Evolutionary conservation across 179 eudicot genomes (phyloP), one percentile per base, ranked within the genome.

Genomic region (Silene coronaria): DNA sequence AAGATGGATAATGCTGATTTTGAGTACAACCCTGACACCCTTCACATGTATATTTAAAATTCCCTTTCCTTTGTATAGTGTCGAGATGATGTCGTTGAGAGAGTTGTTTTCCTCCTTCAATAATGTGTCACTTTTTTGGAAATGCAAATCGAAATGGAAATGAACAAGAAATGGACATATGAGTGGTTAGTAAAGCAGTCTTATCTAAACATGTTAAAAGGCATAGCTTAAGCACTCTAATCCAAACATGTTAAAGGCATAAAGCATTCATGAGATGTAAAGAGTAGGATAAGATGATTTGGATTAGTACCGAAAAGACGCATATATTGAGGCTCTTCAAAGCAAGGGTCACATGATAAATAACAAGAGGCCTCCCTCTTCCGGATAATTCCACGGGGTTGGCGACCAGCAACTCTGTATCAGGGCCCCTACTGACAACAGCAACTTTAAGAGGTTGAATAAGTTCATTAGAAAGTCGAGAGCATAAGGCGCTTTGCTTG

Each of bases 371-470:
- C 72, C 98, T 89, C 6, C 98, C 98, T 79, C 85, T 89, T 60
- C 98, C 93, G 26, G 93, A 93, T 75, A 93, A 79, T 76, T 93
- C 98, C 28, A 93, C 92, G 7, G 97, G 98, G 75, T 93, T 93
- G 46, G 96, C 95, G 17, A 93, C 98, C 62, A 91, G 84, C 79
- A 93, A 75, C 80, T 93, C 98, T 11, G 89, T 86, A 76, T 93
- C 98, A 70, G 98, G 98, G 68, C 98, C 98, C 38, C 95, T 88
- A 81, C 87, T 91, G 42, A 88, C 90, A 77, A 91, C 69, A 75
- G 89, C 86, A 22, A 93, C 91, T 84, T 86, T 86, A 14, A 93
- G 82, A 17, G 98, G 97, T 27, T 81, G 89, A 79, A 79, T 72
- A 59, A 93, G 80, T 45, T 84, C 98, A 85, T 76, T 84, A 42